Evolutionary conservation across 2,329 filamentous ascomycete genomes (phyloP).

Genomic region (Alternaria panax): DNA sequence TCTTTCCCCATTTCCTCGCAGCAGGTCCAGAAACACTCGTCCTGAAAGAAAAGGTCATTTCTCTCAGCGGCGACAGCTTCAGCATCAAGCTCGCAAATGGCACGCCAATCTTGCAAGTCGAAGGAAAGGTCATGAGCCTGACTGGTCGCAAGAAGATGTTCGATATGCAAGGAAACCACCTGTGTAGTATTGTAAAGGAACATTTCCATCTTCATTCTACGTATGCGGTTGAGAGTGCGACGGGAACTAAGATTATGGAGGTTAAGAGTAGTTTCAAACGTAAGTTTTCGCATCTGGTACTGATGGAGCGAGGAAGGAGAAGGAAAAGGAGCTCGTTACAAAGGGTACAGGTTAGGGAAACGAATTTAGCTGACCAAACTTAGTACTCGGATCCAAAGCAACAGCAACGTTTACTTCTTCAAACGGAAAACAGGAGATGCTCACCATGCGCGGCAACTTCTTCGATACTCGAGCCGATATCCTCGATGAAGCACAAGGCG

Average conservation of each 20-base stretch:
- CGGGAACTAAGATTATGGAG: conserved; percentile 60
- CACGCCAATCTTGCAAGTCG: conserved; percentile 62
- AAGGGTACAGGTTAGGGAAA: background rate
- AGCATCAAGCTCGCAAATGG: conserved; percentile 65
- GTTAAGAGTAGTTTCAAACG: conserved; percentile 64
- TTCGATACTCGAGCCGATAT: conserved; percentile 66
- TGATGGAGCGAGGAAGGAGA: background rate
- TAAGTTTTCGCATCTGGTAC: conserved; percentile 44
- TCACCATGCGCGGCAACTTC: conserved; percentile 68
- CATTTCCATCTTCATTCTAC: conserved; percentile 60
- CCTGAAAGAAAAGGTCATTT: conserved; percentile 68
- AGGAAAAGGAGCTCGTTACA: background rate
- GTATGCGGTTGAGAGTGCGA: conserved; percentile 59
- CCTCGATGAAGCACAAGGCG: conserved; percentile 54
- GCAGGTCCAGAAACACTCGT: conserved; percentile 56
- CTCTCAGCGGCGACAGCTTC: conserved; percentile 70
- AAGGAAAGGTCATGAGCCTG: conserved; percentile 62
- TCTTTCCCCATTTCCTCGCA: conserved; percentile 41
- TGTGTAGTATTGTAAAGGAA: conserved; percentile 67
- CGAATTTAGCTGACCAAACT: background rate
- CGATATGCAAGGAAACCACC: conserved; percentile 61
- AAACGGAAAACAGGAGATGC: conserved; percentile 33
- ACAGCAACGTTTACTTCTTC: conserved; percentile 60
- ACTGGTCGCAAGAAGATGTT: conserved; percentile 64
- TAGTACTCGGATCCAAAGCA: conserved; percentile 64